Evolutionary conservation across 2,329 filamentous ascomycete genomes (phyloP), one percentile per base, ranked within the genome.

Genomic region (Pseudopithomyces chartarum): DNA sequence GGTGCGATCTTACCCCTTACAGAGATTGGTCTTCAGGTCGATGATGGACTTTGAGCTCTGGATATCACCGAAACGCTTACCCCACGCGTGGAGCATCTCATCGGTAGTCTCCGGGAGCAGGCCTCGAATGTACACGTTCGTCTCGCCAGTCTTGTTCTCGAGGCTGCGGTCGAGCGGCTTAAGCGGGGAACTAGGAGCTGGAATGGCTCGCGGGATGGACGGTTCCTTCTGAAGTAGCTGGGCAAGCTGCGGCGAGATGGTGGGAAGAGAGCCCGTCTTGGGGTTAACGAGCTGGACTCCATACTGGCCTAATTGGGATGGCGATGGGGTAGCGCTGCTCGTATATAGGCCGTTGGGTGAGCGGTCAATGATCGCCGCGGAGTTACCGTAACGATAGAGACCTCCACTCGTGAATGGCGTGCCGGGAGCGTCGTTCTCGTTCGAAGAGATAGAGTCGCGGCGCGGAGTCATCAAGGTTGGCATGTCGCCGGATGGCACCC

Each of bases 21-120:
- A 99, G 61, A 92, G 89, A 58, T 92, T 91, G 47, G 92, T 96
- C 65, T 90, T 88, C 51, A 93, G 89, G 79, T 99, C 96, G 70
- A 99, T 96, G 79, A 99, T 99, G 13, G 96, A 95, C 83, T 99
- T 99, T 71, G 92, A 97, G 63, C 93, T 96, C 79, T 97, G 92
- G 56, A 99, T 95, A 58, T 90, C 88, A 40, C 95, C 96, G 72
- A 98, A 99, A 49, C 94, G 90, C 65, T 86, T 83, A 42, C 94
- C 90, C 79, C 95, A 98, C 42, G 84, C 83, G 67, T 90, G 85
- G 17, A 99, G 82, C 73, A 96, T 89, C 48, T 96, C 90, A 70
- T 99, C 95, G 47, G 96, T 95, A 0, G 94, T 99, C 67, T 96
- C 94, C 0, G 95, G 94, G 62, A 96, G 90, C 60, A 99, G 88